Evolutionary conservation across 2,329 filamentous ascomycete genomes (phyloP).

Genomic region (Scedosporium aurantiacum): DNA sequence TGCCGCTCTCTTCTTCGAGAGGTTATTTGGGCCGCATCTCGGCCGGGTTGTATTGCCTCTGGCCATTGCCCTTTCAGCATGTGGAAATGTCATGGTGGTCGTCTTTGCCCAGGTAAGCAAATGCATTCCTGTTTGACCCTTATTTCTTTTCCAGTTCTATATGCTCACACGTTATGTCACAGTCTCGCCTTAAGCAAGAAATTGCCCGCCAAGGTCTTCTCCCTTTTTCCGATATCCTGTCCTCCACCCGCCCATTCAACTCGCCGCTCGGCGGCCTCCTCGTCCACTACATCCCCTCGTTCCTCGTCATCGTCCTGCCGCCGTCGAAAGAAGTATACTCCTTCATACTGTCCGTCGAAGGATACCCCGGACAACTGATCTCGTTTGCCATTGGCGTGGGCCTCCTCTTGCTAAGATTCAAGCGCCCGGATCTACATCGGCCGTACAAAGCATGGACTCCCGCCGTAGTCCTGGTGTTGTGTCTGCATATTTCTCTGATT

Average conservation of each 20-base stretch:
- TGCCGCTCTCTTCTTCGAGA: slow-evolving; percentile 56
- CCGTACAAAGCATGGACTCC: slow-evolving; percentile 56
- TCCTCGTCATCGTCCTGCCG: slow-evolving; percentile 55
- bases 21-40: slow-evolving; percentile 46
- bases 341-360: slow-evolving; percentile 63
- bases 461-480: slow-evolving; percentile 44
- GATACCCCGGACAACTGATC: slow-evolving; percentile 53
- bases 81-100: slow-evolving; percentile 63
- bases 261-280: slow-evolving; percentile 58
- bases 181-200: slow-evolving; percentile 62
- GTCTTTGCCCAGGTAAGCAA: slow-evolving; percentile 53
- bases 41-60: slow-evolving; percentile 49
- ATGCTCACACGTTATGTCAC: slow-evolving; percentile 4
- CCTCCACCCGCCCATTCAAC: slow-evolving; percentile 55
- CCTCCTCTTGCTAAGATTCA: slow-evolving; percentile 48
- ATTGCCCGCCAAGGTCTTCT: slow-evolving; percentile 62
- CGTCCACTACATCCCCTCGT: slow-evolving; percentile 56
- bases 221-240: slow-evolving; percentile 48
- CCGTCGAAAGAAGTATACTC: slow-evolving; percentile 57
- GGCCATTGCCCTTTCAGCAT: slow-evolving; percentile 55
- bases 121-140: background rate
- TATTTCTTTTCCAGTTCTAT: slow-evolving; percentile 4
- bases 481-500: slow-evolving; percentile 42
- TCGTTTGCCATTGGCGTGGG: slow-evolving; percentile 46
- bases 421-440: slow-evolving; percentile 46